Conservation (phyloP, 1,284 basidiomycete species). For the Gymnopus androsaceus region DNA sequence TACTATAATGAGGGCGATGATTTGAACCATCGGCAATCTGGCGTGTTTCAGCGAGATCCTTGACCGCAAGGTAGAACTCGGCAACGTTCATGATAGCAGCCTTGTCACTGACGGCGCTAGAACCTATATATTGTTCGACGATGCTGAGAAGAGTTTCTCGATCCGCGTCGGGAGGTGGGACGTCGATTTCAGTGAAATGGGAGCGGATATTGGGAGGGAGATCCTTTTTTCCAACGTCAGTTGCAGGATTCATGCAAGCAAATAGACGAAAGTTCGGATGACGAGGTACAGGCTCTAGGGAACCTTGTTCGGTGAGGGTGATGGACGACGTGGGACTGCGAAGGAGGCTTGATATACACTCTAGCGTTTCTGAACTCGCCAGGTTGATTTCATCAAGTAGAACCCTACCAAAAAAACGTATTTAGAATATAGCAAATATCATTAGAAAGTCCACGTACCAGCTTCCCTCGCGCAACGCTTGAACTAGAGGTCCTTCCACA, state of each 20-base stretch:
- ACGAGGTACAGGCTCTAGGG: conserved; percentile 86
- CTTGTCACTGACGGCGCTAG: conserved; percentile 82
- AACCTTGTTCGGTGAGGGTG: conserved; percentile 92
- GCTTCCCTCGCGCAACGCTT: conserved; percentile 85
- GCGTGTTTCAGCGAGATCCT: conserved; percentile 77
- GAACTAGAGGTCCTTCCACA: conserved; percentile 95
- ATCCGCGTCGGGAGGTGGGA: conserved; percentile 91
- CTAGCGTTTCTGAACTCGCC: conserved; percentile 92
- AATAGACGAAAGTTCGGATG: conserved; percentile 97
- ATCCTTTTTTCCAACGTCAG: conserved; percentile 98
- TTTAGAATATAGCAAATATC: conserved; percentile 4
- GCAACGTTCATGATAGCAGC: conserved; percentile 89
- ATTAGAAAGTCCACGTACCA: conserved; percentile 63
- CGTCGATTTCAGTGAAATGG: conserved; percentile 95
- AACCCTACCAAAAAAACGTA: conserved; percentile 56
- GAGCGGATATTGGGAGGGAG: conserved; percentile 88
- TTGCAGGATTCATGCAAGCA: conserved; percentile 99
- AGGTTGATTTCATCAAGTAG: conserved; percentile 97
- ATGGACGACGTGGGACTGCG: conserved; percentile 88
- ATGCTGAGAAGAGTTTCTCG: conserved; percentile 89
- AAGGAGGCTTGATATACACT: conserved; percentile 87
- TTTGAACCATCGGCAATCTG: conserved; percentile 94
- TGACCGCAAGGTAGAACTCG: conserved; percentile 87
- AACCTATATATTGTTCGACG: conserved; percentile 89
- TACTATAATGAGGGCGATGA: conserved; percentile 94